Conservation (phyloP, 2,329 filamentous ascomycete species). For the Alternaria panax region DNA sequence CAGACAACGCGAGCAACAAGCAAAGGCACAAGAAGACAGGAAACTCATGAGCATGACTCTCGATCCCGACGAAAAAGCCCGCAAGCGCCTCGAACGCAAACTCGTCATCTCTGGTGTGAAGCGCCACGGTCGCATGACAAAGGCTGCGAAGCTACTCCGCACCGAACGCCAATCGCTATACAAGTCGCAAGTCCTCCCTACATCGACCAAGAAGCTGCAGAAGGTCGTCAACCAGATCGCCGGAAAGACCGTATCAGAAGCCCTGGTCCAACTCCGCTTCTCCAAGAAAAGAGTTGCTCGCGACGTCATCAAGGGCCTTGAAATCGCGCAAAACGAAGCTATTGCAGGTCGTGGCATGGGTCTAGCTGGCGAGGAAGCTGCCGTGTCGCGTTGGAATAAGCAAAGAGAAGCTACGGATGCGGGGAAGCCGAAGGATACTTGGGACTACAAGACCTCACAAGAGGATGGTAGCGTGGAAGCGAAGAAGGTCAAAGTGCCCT, state of each 20-base stretch:
- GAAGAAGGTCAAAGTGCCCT: conserved; percentile 18
- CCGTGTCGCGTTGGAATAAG: conserved; percentile 30
- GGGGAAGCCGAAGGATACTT: conserved; percentile 16
- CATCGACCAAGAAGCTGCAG: conserved; percentile 89
- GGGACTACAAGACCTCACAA: conserved; percentile 22
- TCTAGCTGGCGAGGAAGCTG: conserved; percentile 54
- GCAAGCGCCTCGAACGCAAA: conserved; percentile 80
- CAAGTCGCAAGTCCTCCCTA: conserved; percentile 78
- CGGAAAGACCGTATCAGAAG: conserved; percentile 93
- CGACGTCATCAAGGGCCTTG: conserved; percentile 79
- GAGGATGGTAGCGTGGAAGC: conserved; percentile 6
- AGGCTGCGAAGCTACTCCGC: conserved; percentile 71
- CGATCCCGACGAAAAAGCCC: conserved; percentile 76
- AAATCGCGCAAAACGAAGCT: conserved; percentile 82
- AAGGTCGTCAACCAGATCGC: conserved; percentile 86
- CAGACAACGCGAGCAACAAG: conserved; percentile 14
- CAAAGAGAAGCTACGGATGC: conserved; percentile 23
- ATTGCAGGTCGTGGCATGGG: conserved; percentile 87
- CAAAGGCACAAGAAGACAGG: conserved; percentile 42
- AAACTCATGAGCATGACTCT: conserved; percentile 65
- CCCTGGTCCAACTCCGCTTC: conserved; percentile 93
- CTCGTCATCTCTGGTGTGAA: conserved; percentile 81
- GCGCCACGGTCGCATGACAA: conserved; percentile 70
- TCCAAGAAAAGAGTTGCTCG: conserved; percentile 90
- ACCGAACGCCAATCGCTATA: conserved; percentile 65